These are phyloP conservation scores for Russula olivacea DNA, from an alignment of 768 basidiomycete species.

Conservation along the genomic window DNA sequence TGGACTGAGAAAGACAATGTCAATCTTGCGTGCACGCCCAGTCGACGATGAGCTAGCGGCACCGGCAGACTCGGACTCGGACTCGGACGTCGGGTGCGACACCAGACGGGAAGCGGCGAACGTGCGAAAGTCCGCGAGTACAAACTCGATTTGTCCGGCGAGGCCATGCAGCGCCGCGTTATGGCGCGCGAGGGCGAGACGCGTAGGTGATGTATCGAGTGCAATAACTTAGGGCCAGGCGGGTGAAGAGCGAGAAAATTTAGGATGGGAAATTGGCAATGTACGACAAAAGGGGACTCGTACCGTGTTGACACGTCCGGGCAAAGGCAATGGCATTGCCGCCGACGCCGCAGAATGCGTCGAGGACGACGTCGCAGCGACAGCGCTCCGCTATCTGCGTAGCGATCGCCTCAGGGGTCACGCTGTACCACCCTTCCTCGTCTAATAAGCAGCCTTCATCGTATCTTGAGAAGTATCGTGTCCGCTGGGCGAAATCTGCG, in stretches of 20 bases:
- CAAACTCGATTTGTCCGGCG: conserved; percentile 90
- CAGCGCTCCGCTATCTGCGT: conserved; percentile 90
- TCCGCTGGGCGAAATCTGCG: conserved; percentile 80
- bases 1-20: conserved; percentile 89
- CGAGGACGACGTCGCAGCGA: conserved; percentile 75
- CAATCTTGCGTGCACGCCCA: conserved; percentile 48
- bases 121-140: conserved; percentile 76
- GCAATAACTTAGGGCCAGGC: conserved; percentile 62
- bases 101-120: conserved; percentile 51
- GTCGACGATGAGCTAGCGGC: neutral
- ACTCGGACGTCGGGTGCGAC: neutral
- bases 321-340: conserved; percentile 98
- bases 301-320: conserved; percentile 90
- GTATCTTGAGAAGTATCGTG: conserved; percentile 75
- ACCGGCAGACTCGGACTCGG: neutral
- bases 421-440: conserved; percentile 96
- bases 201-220: conserved; percentile 74
- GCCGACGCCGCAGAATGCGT: conserved; percentile 97
- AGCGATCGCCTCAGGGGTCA: conserved; percentile 92
- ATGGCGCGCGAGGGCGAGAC: conserved; percentile 87
- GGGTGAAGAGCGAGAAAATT: neutral
- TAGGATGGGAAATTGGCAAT: neutral
- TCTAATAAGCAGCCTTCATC: conserved; percentile 82
- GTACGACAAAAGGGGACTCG: conserved; percentile 27
- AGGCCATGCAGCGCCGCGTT: conserved; percentile 95